Evolutionary conservation across 2,329 filamentous ascomycete species (phyloP), one percentile per base, ranked within the genome.

Genomic region (Didymella exigua): DNA sequence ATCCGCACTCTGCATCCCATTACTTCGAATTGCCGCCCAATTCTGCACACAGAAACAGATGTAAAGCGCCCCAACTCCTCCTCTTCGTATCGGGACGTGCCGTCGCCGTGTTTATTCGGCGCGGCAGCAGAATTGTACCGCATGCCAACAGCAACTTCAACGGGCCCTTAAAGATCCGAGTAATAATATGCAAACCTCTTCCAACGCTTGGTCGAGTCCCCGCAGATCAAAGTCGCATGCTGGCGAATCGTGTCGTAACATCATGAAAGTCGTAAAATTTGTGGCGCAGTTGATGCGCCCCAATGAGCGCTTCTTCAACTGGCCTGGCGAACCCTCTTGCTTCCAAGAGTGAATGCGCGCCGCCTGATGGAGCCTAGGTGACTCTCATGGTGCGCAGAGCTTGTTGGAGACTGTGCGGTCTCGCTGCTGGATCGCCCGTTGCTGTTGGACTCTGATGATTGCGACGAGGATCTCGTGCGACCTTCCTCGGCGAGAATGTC

Each of bases 401-500:
- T 70, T 21, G 67, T 70, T 3, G 69, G 67, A 21, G 51, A 67
- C 18, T 61, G 45, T 8, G 58, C 44, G 10, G 56, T 61, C 36
- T 65, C 63, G 58, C 61, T 69, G 40, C 62, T 68, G n/a, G 65
- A 65, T 14, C 58, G 60, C 14, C 41, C 53, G 11, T 63, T 61
- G 16, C 54, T 51, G 18, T 69, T 62, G n/a, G 67, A 64, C 10
- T 58, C 58, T 8, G 71, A 73, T 6, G 71, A 73, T 23, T 71
- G 61, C 16, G 71, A 74, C 40, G 65, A 63, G 16, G 71, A 74
- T 18, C 67, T 61, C 46, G 70, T 72, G 56, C 72, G 72, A 13
- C 65, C 58, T 44, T 73, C 73, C 51, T 76, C 73, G 36, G 71
- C 71, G 23, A 76, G 68, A 18, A 76, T 73, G 58, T 76, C 73